phyloP scores from a whole-genome alignment of 306 rosid genomes.

The Quillaja saponaria region DNA sequence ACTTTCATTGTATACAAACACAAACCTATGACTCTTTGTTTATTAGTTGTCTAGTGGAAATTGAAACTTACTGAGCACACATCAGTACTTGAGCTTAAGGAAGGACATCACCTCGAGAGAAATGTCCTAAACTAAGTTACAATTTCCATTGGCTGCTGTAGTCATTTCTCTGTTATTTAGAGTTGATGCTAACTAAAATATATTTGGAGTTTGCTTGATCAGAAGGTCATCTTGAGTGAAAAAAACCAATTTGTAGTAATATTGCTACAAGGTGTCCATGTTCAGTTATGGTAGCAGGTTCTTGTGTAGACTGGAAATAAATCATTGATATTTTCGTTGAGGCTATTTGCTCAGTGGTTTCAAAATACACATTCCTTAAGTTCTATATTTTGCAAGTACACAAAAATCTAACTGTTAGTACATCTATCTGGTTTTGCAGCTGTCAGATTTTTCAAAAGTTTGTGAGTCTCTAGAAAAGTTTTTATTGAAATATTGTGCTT shows the following conservation, averaged over 20 bases:
- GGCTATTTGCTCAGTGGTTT: too few species aligned
- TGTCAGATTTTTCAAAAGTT: background rate
- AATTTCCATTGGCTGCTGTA: background rate
- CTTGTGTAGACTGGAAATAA: too few species aligned
- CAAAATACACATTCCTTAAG: too few species aligned
- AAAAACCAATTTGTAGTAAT: background rate
- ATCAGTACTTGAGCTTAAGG: background rate
- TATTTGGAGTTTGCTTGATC: conserved; percentile 8
- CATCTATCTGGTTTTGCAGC: background rate
- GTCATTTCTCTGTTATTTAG: background rate
- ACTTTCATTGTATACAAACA: too few species aligned
- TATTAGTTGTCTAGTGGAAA: conserved; percentile 3
- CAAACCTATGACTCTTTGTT: background rate
- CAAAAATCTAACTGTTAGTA: too few species aligned
- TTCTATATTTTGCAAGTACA: too few species aligned
- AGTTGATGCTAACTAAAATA: conserved; percentile 3
- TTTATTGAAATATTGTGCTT: background rate
- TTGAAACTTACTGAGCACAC: conserved; percentile 1
- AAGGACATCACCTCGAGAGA: background rate
- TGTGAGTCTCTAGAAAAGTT: background rate
- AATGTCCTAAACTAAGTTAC: too few species aligned
- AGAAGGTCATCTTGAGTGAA: background rate
- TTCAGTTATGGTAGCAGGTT: too few species aligned
- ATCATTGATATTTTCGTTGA: too few species aligned
- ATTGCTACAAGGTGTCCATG: background rate